Conservation (phyloP, 2,329 filamentous ascomycete genomes). For the Aspergillus sp. region DNA sequence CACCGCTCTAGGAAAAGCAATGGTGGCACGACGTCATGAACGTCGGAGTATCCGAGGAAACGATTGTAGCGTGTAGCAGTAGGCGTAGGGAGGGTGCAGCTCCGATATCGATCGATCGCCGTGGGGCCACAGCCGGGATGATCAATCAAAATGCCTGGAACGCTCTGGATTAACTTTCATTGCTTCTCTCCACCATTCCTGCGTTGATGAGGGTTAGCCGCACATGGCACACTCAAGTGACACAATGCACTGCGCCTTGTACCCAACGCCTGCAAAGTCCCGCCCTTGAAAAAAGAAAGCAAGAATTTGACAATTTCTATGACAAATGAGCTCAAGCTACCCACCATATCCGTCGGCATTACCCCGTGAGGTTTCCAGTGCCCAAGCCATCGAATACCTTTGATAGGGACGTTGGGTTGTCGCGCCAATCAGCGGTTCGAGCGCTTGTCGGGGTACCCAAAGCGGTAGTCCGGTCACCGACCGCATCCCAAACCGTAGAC, state of each 20-base stretch:
- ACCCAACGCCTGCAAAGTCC: not conserved
- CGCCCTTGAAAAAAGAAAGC: too few species aligned
- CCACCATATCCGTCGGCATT: too few species aligned
- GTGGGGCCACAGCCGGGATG: not conserved
- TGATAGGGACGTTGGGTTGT: not conserved
- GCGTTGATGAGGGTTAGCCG: not conserved
- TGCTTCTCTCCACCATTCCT: not conserved
- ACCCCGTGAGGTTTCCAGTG: not conserved
- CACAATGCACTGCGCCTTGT: too few species aligned
- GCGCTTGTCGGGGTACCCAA: not conserved
- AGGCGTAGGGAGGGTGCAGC: not conserved
- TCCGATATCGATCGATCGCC: not conserved
- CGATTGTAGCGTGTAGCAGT: not conserved
- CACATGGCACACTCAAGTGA: not conserved
- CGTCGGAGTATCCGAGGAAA: not conserved
- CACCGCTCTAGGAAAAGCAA: not conserved
- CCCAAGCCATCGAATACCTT: too few species aligned
- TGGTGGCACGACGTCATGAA: slow-evolving; percentile 5
- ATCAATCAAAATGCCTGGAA: not conserved
- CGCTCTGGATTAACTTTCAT: not conserved
- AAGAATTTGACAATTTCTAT: too few species aligned
- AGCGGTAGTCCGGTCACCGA: not conserved
- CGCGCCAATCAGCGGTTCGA: not conserved
- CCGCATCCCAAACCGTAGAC: not conserved
- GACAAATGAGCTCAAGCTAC: too few species aligned